Percentiles rank a stretch among this genome's conserved stretches.
Conservation (phyloP, 305 asterid species). For the Rubia tinctorum region DNA sequence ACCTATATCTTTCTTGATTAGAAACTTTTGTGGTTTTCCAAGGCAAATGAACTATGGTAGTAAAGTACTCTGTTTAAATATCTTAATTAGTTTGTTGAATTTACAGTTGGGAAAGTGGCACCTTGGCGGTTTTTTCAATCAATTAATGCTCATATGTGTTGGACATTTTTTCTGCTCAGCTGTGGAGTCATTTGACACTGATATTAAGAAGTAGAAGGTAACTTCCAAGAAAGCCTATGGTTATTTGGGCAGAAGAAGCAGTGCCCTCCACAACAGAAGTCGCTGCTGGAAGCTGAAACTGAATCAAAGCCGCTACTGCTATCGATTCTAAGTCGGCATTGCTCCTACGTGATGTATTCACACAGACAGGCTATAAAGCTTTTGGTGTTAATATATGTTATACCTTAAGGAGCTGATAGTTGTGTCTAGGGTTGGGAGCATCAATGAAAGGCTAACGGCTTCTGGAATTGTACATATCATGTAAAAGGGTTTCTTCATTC, state of each 20-base stretch:
- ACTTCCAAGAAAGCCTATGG: slow-evolving; percentile 66
- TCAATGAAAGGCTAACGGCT: no score
- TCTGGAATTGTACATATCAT: no score
- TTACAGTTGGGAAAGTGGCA: neutral
- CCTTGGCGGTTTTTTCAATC: neutral
- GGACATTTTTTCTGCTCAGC: slow-evolving; percentile 35
- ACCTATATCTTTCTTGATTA: neutral
- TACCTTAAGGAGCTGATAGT: neutral
- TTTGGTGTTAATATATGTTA: neutral
- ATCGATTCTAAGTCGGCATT: no score
- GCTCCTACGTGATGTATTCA: slow-evolving; percentile 4
- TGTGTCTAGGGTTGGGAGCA: neutral
- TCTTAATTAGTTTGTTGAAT: no score
- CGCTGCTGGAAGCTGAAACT: neutral
- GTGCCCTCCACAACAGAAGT: slow-evolving; percentile 26
- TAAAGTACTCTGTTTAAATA: neutral
- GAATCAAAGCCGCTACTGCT: neutral
- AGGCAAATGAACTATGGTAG: neutral
- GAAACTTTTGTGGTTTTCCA: neutral
- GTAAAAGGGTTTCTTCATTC: no score
- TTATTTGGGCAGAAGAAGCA: slow-evolving; percentile 57
- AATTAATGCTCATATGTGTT: neutral
- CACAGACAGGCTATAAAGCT: neutral
- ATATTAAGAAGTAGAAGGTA: slow-evolving; percentile 81
- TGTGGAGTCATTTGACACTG: slow-evolving; percentile 71